These are phyloP conservation scores for Leptographium flavum DNA, from an alignment of 2,329 filamentous ascomycete species.

Conservation along the genomic window DNA sequence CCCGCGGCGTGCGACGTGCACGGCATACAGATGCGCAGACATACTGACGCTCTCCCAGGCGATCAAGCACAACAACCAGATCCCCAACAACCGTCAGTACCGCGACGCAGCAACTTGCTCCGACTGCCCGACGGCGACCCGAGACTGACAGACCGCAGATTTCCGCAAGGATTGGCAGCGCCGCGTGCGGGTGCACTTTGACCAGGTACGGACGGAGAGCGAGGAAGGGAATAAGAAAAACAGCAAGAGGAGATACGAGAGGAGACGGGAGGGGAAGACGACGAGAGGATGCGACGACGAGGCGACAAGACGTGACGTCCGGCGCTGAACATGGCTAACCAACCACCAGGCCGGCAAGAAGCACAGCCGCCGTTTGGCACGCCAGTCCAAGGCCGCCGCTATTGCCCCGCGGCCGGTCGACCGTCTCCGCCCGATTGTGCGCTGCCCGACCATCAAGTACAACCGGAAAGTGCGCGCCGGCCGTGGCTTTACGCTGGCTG, in stretches of 20 bases:
- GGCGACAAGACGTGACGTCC: no score
- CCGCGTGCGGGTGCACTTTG: slow-evolving; percentile 97
- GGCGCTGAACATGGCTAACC: no score
- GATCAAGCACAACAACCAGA: slow-evolving; percentile 99
- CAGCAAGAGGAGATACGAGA: background rate
- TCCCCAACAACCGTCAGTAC: slow-evolving; percentile 81
- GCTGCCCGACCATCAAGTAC: slow-evolving; percentile 97
- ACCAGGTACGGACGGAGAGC: slow-evolving; percentile 61
- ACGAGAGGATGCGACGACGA: no score
- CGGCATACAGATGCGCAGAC: no score
- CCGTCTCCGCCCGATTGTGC: slow-evolving; percentile 88
- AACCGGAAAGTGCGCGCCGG: slow-evolving; percentile 95
- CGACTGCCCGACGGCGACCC: slow-evolving; percentile 11
- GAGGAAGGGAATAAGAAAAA: background rate
- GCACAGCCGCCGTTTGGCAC: slow-evolving; percentile 78
- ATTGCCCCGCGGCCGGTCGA: slow-evolving; percentile 94
- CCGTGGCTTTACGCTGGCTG: slow-evolving; percentile 92
- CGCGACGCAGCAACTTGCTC: slow-evolving; percentile 11
- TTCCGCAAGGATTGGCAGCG: slow-evolving; percentile 99
- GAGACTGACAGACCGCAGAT: slow-evolving; percentile 36
- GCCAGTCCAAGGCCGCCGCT: slow-evolving; percentile 86
- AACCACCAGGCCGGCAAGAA: slow-evolving; percentile 99
- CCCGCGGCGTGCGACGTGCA: no score
- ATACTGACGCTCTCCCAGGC: slow-evolving; percentile 36
- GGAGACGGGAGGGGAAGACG: background rate